A percentile compares a stretch with the other conserved stretches of the same genome.
phyloP scores from a whole-genome alignment of 2,329 filamentous ascomycete species.

The Cladophialophora psammophila region DNA sequence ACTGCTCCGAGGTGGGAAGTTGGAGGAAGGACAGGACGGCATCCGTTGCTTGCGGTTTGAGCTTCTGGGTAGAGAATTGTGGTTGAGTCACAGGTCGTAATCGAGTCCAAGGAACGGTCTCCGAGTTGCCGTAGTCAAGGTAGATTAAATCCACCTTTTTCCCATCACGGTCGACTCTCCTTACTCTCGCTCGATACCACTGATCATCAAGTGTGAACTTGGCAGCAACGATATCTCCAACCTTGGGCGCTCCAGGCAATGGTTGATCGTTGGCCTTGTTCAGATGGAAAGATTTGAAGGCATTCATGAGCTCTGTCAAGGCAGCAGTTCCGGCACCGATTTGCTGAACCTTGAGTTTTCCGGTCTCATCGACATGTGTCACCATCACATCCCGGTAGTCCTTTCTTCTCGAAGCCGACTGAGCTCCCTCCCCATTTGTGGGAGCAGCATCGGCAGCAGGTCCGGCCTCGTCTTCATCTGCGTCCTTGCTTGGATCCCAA shows the following conservation, averaged over 20 bases:
- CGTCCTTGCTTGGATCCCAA: slow-evolving; percentile 90
- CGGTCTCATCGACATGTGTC: slow-evolving; percentile 84
- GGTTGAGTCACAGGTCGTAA: slow-evolving; percentile 80
- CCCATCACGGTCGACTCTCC: slow-evolving; percentile 88
- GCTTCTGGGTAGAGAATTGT: slow-evolving; percentile 80
- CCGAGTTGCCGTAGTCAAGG: slow-evolving; percentile 95
- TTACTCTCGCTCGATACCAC: slow-evolving; percentile 93
- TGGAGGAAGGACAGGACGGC: slow-evolving; percentile 88
- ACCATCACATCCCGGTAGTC: slow-evolving; percentile 95
- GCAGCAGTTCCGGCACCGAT: slow-evolving; percentile 85
- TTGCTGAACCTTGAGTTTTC: slow-evolving; percentile 88
- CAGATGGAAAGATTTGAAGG: slow-evolving; percentile 90
- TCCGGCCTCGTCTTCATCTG: slow-evolving; percentile 62
- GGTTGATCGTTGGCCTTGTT: slow-evolving; percentile 80
- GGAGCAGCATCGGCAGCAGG: slow-evolving; percentile 55
- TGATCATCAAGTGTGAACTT: slow-evolving; percentile 87
- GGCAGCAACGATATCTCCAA: slow-evolving; percentile 88
- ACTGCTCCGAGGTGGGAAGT: slow-evolving; percentile 81
- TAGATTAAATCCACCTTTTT: slow-evolving; percentile 92
- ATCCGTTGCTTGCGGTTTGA: slow-evolving; percentile 86
- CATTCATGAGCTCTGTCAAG: slow-evolving; percentile 84
- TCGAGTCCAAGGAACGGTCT: slow-evolving; percentile 82
- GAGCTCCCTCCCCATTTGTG: slow-evolving; percentile 60
- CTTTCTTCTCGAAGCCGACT: slow-evolving; percentile 70
- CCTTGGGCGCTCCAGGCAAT: slow-evolving; percentile 79